phyloP scores from a whole-genome alignment of 1,284 basidiomycete genomes.

The Cerrena zonata region DNA sequence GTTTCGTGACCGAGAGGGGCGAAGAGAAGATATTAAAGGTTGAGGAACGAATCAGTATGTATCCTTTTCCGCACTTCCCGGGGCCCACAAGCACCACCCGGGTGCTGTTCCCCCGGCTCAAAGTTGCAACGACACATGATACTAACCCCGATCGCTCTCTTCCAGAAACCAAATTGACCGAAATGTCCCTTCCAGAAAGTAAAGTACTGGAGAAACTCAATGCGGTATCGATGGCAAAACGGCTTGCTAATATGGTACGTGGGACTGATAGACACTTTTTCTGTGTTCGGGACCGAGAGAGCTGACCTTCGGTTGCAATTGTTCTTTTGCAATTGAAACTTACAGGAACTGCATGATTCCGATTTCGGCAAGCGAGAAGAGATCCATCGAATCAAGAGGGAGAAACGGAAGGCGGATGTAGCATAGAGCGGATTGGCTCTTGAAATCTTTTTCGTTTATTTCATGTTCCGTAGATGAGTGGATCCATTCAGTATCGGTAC shows the following conservation, averaged over 20 bases:
- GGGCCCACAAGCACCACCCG: no score
- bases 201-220: conserved; percentile 85
- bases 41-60: conserved; percentile 81
- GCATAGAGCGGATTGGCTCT: no score
- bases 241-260: conserved; percentile 87
- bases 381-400: conserved; percentile 64
- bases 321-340: not conserved
- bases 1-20: conserved; percentile 91
- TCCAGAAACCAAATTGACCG: conserved; percentile 67
- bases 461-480: no score
- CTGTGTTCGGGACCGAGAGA: not conserved
- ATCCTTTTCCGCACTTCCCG: not conserved
- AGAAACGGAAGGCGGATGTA: conserved; percentile 31
- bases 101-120: no score
- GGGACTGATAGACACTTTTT: no score
- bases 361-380: conserved; percentile 86
- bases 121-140: not conserved
- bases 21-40: conserved; percentile 80
- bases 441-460: no score
- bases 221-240: conserved; percentile 83
- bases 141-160: not conserved
- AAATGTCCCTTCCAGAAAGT: conserved; percentile 74
- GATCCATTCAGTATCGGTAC: no score
- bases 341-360: conserved; percentile 83
- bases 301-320: not conserved